Evolutionary conservation across 371 early-diverging fungal species (phyloP).

Genomic region (Mucor irregularis): DNA sequence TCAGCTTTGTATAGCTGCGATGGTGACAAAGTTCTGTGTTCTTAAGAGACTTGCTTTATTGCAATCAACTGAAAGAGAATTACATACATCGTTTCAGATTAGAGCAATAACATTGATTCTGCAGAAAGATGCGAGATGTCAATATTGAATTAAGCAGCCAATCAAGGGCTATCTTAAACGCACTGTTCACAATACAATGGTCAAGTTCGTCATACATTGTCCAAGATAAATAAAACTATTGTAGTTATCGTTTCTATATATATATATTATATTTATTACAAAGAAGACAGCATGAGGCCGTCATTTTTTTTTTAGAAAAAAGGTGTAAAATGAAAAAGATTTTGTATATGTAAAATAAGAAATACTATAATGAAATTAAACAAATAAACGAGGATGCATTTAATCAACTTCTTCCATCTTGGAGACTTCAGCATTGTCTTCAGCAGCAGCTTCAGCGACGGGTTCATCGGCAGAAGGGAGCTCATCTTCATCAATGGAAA

Average conservation of each 20-base stretch:
- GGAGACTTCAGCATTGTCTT: slow-evolving; percentile 74
- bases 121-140: too few relatives aligned
- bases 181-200: not conserved
- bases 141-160: too few relatives aligned
- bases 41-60: too few relatives aligned
- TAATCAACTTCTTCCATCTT: slow-evolving; percentile 98
- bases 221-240: too few relatives aligned
- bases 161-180: too few relatives aligned
- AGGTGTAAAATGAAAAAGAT: not conserved
- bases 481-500: slow-evolving; percentile 86
- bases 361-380: not conserved
- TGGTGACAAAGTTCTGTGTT: too few relatives aligned
- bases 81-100: too few relatives aligned
- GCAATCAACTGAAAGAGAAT: too few relatives aligned
- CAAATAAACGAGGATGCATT: slow-evolving; percentile 23
- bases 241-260: not conserved
- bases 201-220: not conserved
- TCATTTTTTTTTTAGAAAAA: not conserved
- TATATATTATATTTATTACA: not conserved
- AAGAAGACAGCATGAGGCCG: not conserved
- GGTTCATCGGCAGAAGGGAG: slow-evolving; percentile 51
- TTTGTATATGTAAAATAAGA: not conserved
- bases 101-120: too few relatives aligned
- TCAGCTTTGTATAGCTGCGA: too few relatives aligned
- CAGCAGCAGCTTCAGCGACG: slow-evolving; percentile 51